Evolutionary conservation across 1,284 basidiomycete genomes (phyloP).

Genomic region (Cerioporus squamosus): DNA sequence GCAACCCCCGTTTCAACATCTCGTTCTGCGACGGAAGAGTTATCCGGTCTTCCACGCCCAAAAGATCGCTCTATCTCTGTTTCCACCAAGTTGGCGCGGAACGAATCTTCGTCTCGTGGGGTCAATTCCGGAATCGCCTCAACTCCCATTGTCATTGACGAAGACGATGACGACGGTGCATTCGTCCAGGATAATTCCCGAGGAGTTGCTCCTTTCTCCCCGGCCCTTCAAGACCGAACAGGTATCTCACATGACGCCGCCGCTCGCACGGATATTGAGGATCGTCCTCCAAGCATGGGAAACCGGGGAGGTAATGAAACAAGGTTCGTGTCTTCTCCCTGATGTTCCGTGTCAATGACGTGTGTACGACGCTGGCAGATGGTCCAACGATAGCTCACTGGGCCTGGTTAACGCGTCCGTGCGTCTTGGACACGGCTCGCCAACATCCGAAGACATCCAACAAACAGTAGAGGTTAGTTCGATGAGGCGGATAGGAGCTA

Average conservation of each 20-base stretch:
- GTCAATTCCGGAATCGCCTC: conserved; percentile 5
- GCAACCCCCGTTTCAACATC: neutral
- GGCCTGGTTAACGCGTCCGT: neutral
- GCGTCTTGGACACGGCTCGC: neutral
- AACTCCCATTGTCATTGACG: conserved; percentile 24
- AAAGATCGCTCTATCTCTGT: neutral
- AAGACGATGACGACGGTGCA: conserved; percentile 8
- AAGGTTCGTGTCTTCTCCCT: neutral
- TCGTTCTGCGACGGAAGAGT: conserved; percentile 4
- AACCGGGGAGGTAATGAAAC: too few species aligned
- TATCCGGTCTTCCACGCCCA: neutral
- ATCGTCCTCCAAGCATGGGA: too few species aligned
- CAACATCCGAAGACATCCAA: neutral
- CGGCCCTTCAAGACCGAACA: neutral
- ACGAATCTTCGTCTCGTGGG: neutral
- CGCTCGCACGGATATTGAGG: too few species aligned
- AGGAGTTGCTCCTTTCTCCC: neutral
- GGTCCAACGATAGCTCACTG: neutral
- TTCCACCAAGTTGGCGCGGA: neutral
- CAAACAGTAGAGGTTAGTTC: neutral
- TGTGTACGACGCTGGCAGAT: neutral
- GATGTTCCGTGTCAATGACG: neutral
- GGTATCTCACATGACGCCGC: too few species aligned
- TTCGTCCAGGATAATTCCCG: neutral
- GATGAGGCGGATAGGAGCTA: neutral